Percentiles rank a stretch among this genome's conserved stretches.
Evolutionary conservation across 106 monocot genomes (phyloP).

Genomic region (Dendrobium chrysotoxum): DNA sequence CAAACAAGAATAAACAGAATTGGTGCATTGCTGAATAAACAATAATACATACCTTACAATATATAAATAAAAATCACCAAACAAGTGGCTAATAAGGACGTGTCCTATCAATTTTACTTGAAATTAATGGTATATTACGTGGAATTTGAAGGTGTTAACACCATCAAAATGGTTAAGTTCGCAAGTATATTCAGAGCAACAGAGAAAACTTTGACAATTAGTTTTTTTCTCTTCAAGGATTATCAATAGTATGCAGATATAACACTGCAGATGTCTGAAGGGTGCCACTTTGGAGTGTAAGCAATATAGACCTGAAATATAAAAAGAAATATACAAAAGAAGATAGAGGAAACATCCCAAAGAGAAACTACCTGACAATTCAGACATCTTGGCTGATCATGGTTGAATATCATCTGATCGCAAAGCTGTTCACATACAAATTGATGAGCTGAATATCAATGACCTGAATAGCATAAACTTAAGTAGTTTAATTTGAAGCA

Average conservation of each 20-base stretch:
- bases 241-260: background rate
- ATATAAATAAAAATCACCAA: background rate
- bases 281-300: background rate
- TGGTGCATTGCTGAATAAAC: background rate
- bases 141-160: too few species aligned
- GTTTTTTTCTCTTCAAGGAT: background rate
- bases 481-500: slow-evolving; percentile 20
- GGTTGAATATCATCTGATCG: slow-evolving; percentile 91
- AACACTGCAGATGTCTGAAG: background rate
- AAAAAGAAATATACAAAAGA: background rate
- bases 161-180: too few species aligned
- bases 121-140: too few species aligned
- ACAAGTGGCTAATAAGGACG: too few species aligned
- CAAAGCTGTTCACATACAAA: slow-evolving; percentile 73
- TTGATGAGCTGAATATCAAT: slow-evolving; percentile 24
- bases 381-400: slow-evolving; percentile 74
- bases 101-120: too few species aligned
- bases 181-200: too few species aligned
- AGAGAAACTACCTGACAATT: slow-evolving; percentile 60
- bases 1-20: background rate
- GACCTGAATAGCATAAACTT: slow-evolving; percentile 20
- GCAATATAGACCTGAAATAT: background rate
- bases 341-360: background rate
- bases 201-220: too few species aligned
- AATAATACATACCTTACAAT: background rate